A percentile compares a stretch with the other conserved stretches of the same genome.
Evolutionary conservation across 2,329 filamentous ascomycete genomes (phyloP).

Genomic region (Nemania abortiva): DNA sequence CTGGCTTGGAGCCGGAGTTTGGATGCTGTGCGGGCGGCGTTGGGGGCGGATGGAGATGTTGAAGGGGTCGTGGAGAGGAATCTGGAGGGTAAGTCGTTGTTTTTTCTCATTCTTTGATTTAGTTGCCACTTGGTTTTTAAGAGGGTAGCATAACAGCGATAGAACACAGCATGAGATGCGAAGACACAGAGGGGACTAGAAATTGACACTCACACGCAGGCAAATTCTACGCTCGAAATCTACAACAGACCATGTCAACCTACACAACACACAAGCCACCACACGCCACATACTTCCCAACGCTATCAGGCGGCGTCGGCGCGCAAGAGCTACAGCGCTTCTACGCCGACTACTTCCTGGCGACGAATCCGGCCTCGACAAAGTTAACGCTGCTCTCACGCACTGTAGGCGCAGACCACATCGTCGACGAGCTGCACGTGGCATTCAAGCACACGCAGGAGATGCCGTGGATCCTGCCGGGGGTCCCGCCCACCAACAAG

Average conservation of each 20-base stretch:
- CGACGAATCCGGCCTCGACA: slow-evolving; percentile 70
- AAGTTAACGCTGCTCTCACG: slow-evolving; percentile 72
- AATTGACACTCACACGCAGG: slow-evolving; percentile 44
- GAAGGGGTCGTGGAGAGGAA: slow-evolving; percentile 76
- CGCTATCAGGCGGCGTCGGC: slow-evolving; percentile 73
- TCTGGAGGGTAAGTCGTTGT: slow-evolving; percentile 62
- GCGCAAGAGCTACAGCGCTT: slow-evolving; percentile 69
- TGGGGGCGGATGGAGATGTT: slow-evolving; percentile 72
- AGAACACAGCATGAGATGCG: not conserved
- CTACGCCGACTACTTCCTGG: slow-evolving; percentile 74
- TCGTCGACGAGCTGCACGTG: slow-evolving; percentile 73
- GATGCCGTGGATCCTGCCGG: slow-evolving; percentile 72
- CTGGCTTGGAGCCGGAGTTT: slow-evolving; percentile 78
- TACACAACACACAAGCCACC: slow-evolving; percentile 70
- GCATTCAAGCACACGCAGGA: slow-evolving; percentile 68
- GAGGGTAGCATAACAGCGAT: not conserved
- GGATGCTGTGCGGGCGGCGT: slow-evolving; percentile 69
- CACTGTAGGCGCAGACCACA: slow-evolving; percentile 72
- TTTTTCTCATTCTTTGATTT: not conserved
- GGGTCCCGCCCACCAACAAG: slow-evolving; percentile 66
- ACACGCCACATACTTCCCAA: slow-evolving; percentile 77
- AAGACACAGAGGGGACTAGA: not conserved
- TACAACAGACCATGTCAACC: slow-evolving; percentile 71
- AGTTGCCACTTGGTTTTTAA: not conserved
- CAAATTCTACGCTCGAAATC: slow-evolving; percentile 68